Conservation (phyloP, 176 grass and related monocot genomes). For the Zea luxurians region DNA sequence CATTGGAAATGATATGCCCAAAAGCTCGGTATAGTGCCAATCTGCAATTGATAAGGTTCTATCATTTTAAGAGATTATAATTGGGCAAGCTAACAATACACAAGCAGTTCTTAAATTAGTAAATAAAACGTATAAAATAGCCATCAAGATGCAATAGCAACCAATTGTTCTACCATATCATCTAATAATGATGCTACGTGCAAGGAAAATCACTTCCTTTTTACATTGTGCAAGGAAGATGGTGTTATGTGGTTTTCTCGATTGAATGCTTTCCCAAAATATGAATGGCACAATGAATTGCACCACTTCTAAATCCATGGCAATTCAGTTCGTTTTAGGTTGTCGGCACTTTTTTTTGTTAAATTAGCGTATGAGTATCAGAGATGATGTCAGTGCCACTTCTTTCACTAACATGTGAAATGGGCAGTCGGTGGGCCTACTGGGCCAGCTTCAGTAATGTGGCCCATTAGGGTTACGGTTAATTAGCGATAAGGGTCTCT, state of each 20-base stretch:
- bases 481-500: neutral
- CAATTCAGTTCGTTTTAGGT: conserved; percentile 16
- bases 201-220: conserved; percentile 14
- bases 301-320: neutral
- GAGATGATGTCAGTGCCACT: conserved; percentile 2
- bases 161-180: conserved; percentile 13
- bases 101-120: conserved; percentile 9
- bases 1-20: conserved; percentile 78
- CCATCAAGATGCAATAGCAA: conserved; percentile 23
- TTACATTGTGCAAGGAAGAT: conserved; percentile 6
- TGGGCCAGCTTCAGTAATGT: neutral
- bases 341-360: neutral
- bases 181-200: conserved; percentile 1
- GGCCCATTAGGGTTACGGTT: neutral
- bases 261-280: neutral
- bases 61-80: conserved; percentile 26
- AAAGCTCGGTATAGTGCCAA: conserved; percentile 72
- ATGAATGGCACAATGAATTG: conserved; percentile 12
- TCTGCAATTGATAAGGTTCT: conserved; percentile 44
- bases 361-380: conserved; percentile 21
- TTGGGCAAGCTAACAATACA: conserved; percentile 10
- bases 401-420: conserved; percentile 1
- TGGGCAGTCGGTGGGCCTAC: neutral
- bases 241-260: neutral
- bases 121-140: conserved; percentile 26